Evolutionary conservation across 495 filamentous ascomycete species (phyloP), one percentile per base, ranked within the genome.

Genomic region (Trichoderma gamsii): DNA sequence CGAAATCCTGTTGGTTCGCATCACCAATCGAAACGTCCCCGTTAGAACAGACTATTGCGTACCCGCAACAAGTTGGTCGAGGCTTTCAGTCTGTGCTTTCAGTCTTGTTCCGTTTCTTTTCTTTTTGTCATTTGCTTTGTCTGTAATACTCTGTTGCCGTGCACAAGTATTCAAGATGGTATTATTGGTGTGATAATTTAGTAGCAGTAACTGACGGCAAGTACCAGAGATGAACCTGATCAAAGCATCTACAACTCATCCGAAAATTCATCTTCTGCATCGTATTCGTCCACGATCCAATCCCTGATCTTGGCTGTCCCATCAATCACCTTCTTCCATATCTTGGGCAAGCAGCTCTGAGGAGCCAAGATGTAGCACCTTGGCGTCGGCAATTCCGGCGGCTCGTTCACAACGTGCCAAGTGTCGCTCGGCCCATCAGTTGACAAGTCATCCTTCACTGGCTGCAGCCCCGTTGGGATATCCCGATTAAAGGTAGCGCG

Each of bases 391-490:
- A 41, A 3, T 41, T 69, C 69, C 16, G 76, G 72, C 0, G 69
- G 65, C 67, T 72, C 71, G 41, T 77, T 72, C 59, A 69, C 73
- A 68, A 79, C 72, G 41, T 74, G 61, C 67, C 70, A 75, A 8
- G 70, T 71, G 25, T 73, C 69, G 15, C 35, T 64, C 5, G 75
- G 73, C 9, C 77, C 77, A 16, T 64, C 52, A 15, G 75, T 75
- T 0, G 69, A 66, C 5, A 69, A 27, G 8, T 73, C 69, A 9
- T 73, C 69, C 4, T 38, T 65, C 12, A 78, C 73, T 1, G 49
- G 44, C 16, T 73, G 61, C 18, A 67, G 70, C 29, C 86, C 87
- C 13, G 82, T 86, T 8, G 87, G 84, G 41, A 89, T 77, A 66
- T 87, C 86, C 25, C 74, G 75, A 15, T 81, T 77, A 11, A 71